These are phyloP conservation scores for Dryadomyces quercus-mongolicae DNA, from an alignment of 2,329 filamentous ascomycete genomes.

Conservation along the genomic window DNA sequence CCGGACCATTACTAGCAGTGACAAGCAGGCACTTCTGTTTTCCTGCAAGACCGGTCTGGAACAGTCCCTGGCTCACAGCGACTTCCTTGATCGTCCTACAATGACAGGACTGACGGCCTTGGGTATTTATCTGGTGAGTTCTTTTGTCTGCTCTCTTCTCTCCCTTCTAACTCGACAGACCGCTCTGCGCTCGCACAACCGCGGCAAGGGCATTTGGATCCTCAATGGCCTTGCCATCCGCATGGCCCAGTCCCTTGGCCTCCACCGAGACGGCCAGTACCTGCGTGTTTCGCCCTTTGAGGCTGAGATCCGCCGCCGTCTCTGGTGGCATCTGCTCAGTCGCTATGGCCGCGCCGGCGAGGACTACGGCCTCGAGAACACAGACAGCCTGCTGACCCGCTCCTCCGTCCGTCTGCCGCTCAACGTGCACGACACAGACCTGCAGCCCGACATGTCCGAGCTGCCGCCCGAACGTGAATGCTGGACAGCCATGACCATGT, in stretches of 20 bases:
- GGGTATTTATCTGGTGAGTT: constrained; percentile 25
- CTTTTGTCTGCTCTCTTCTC: not conserved
- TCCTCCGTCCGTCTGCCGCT: constrained; percentile 37
- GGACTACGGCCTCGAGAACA: constrained; percentile 34
- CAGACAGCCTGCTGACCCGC: constrained; percentile 24
- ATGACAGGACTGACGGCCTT: not conserved
- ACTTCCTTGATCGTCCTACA: not conserved
- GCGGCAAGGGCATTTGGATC: constrained; percentile 24
- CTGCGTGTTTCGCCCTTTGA: constrained; percentile 38
- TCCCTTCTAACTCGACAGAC: not conserved
- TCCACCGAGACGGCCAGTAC: constrained; percentile 27
- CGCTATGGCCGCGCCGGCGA: constrained; percentile 42
- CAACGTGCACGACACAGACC: constrained; percentile 42
- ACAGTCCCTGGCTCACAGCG: not conserved
- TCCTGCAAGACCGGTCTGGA: not conserved
- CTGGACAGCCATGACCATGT: constrained; percentile 39
- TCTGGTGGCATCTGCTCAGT: constrained; percentile 43
- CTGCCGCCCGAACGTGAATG: constrained; percentile 26
- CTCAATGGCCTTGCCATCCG: constrained; percentile 32
- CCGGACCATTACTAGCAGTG: not conserved
- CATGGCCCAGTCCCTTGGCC: constrained; percentile 30
- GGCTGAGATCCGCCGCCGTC: constrained; percentile 37
- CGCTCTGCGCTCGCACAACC: constrained; percentile 20
- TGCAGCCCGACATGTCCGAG: constrained; percentile 33
- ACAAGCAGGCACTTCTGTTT: not conserved